Evolutionary conservation across 177 flowering plant genomes (phyloP), one percentile per base, ranked within the genome.

Genomic region (Tripterygium wilfordii): DNA sequence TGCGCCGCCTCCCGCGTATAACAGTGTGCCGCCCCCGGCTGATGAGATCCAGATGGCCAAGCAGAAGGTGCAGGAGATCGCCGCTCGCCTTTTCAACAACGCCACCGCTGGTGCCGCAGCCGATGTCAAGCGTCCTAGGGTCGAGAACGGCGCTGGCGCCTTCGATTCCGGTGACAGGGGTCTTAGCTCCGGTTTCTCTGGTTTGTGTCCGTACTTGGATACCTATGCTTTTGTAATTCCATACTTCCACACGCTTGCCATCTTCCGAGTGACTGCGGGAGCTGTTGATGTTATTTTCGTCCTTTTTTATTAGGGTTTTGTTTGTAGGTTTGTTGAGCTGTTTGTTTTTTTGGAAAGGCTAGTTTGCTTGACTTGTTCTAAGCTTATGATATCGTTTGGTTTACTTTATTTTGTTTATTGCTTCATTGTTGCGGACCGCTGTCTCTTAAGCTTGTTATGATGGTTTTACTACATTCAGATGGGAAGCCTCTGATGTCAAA

Each of bases 31-130:
- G 10, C 76, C 87, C 0, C 85, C 86, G 3, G 48, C 51, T 20
- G 90, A 76, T 16, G 95, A 78, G 49, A 61, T 90, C 77, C 82
- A 77, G 71, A 45, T 67, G 9, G 96, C 97, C 12, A 92, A 89
- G 76, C 95, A 80, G 71, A 68, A 76, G 7, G 92, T 88, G 0
- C 95, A 90, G 73, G 90, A 85, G 75, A 81, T 94, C 65, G 99
- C 97, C 0, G 80, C 92, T 54, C 83, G 96, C 10, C 57, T 90
- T 26, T 58, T 77, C 47, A 71, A 48, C n/a, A n/a, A n/a, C n/a
- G n/a, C n/a, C n/a, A n/a, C n/a, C n/a, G n/a, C n/a, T 14, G 62
- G 26, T n/a, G 57, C 54, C n/a, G 45, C 42, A 7, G 54, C 51
- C 10, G 98, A 88, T 31, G 83, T 83, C 1, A 92, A 88, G 67